phyloP scores from a whole-genome alignment of 495 filamentous ascomycete genomes.

The Margaritispora aquatica region DNA sequence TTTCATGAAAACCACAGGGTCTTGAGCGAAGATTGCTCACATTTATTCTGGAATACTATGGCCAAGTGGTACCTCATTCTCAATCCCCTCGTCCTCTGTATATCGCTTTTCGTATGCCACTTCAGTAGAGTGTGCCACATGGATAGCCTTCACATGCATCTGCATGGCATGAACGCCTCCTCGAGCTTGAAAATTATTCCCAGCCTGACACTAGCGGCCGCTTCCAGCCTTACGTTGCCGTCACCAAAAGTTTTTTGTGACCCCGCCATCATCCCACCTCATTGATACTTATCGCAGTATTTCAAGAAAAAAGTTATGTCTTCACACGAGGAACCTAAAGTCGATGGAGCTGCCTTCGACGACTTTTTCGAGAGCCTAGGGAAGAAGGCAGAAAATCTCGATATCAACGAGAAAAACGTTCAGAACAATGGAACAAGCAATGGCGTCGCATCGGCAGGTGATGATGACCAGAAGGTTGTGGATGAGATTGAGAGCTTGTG shows the following conservation, averaged over 20 bases:
- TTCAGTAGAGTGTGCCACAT: too few relatives aligned
- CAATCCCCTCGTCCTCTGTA: too few relatives aligned
- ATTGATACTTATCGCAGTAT: constrained; percentile 18
- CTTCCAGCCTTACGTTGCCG: not conserved
- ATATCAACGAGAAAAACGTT: constrained; percentile 9
- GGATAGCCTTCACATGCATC: not conserved
- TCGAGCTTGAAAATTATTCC: too few relatives aligned
- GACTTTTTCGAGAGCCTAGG: constrained; percentile 50
- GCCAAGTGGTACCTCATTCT: not conserved
- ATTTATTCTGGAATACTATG: too few relatives aligned
- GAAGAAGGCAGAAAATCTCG: constrained; percentile 42
- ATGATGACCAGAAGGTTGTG: constrained; percentile 44
- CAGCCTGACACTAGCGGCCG: constrained; percentile 8
- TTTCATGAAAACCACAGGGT: constrained; percentile 38
- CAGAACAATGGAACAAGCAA: not conserved
- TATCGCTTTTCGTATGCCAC: too few relatives aligned
- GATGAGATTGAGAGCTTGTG: constrained; percentile 69
- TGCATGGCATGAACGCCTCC: too few relatives aligned
- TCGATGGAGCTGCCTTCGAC: constrained; percentile 24
- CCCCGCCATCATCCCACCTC: constrained; percentile 20
- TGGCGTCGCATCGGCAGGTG: constrained; percentile 8
- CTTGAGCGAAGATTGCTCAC: not conserved
- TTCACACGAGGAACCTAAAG: constrained; percentile 17
- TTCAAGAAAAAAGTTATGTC: constrained; percentile 29
- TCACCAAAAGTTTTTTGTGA: constrained; percentile 8